Evolutionary conservation across 139 green algal genomes (phyloP), one percentile per base, ranked within the genome.

Genomic region (Zygnema circumcarinatum): DNA sequence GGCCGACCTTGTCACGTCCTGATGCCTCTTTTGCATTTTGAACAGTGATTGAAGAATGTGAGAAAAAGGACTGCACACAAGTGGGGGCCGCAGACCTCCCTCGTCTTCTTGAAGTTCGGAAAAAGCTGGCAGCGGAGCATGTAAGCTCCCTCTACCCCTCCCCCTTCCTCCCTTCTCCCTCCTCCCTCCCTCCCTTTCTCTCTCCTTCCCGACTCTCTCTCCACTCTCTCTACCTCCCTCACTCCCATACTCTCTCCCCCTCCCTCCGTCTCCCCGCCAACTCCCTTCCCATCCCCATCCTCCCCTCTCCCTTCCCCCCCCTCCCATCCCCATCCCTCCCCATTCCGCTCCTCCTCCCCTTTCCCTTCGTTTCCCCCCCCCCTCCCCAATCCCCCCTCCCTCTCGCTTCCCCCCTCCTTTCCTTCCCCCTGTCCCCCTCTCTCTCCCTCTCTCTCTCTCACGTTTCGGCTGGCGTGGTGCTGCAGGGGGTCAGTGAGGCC

Each of bases 171-270:
- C n/a, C n/a, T n/a, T n/a, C n/a, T n/a, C n/a, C 74, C 74, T 32
- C 42, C 31, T 2, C 74, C 32, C 41, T 81, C 39, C 74, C 31
- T 69, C 47, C 21, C 74, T 53, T 69, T 69, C 74, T 69, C 74
- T 69, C 74, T 21, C 7, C 47, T 31, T 69, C 1, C 74, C 1
- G 0, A 39, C 74, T 33, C 74, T 81, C 74, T n/a, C 41, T 68
- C 11, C 41, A 7, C 47, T 25, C 1, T 2, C 32, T 33, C 74
- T 1, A 22, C 74, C 42, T 3, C 7, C 41, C 74, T 2, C 16
- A 38, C 42, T 38, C 29, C 20, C 41, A 31, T 7, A 29, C 21
- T 81, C 21, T 33, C 74, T 42, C 3, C 73, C n/a, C 47, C 47
- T 11, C 16, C 47, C 47, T 11, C 16, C 47, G 7, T 11, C 16